These are phyloP conservation scores for Gonium pectorale DNA, from an alignment of 139 green algal genomes.

Conservation along the genomic window DNA sequence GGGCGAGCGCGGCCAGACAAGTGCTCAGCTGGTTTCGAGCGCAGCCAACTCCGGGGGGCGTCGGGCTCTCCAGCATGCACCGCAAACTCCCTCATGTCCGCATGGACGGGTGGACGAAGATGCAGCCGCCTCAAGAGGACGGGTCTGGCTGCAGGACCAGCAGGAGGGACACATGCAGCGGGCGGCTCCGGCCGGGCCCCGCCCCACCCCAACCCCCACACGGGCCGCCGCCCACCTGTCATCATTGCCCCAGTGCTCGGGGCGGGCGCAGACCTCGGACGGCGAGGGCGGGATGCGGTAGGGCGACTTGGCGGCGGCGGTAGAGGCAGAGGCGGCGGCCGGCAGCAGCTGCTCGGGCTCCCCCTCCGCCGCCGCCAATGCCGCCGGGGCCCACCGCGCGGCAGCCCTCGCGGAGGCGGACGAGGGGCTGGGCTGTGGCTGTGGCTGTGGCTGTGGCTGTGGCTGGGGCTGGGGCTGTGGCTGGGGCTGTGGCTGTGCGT, in stretches of 20 bases:
- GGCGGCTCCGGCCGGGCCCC: background rate
- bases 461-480: background rate
- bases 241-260: conserved; percentile 25
- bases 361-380: conserved; percentile 13
- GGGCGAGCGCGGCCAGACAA: background rate
- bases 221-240: conserved; percentile 4
- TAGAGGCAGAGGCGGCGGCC: too few relatives aligned
- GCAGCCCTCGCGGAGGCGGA: background rate
- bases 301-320: background rate
- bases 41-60: too few relatives aligned
- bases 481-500: background rate
- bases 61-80: background rate
- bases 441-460: background rate
- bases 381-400: background rate
- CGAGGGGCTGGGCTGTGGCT: background rate
- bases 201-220: background rate
- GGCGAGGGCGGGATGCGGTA: background rate
- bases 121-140: too few relatives aligned
- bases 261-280: background rate
- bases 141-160: background rate
- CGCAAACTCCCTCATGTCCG: background rate
- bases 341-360: background rate
- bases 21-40: too few relatives aligned
- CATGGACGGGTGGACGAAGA: too few relatives aligned
- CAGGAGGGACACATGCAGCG: background rate